phyloP scores from a whole-genome alignment of 2,329 filamentous ascomycete species.

The Stachybotrys echinatus region DNA sequence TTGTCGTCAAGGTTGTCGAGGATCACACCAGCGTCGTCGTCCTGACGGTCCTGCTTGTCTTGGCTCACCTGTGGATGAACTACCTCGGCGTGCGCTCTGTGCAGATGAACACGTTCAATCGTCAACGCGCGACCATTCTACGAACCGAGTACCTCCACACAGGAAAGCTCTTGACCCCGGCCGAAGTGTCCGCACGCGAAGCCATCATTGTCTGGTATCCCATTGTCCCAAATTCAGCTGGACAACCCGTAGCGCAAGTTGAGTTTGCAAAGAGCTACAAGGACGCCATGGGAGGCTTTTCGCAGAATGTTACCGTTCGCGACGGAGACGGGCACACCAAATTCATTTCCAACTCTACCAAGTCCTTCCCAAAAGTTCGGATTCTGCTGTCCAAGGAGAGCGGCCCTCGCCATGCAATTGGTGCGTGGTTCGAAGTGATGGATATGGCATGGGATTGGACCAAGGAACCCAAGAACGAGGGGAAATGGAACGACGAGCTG shows the following conservation, averaged over 20 bases:
- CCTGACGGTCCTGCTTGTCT: slow-evolving; percentile 65
- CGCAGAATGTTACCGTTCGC: slow-evolving; percentile 16
- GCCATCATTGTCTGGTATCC: slow-evolving; percentile 50
- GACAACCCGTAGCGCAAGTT: slow-evolving; percentile 24
- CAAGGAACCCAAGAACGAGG: not conserved
- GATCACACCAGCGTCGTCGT: slow-evolving; percentile 68
- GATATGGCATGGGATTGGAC: slow-evolving; percentile 10
- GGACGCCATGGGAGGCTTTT: slow-evolving; percentile 21
- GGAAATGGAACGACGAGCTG: not conserved
- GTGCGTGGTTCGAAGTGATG: not conserved
- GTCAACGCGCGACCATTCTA: slow-evolving; percentile 78
- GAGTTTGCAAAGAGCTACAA: slow-evolving; percentile 37
- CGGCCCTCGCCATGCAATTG: not conserved
- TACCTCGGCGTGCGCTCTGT: slow-evolving; percentile 81
- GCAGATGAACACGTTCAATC: slow-evolving; percentile 76
- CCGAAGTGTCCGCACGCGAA: slow-evolving; percentile 60
- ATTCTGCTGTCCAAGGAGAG: slow-evolving; percentile 20
- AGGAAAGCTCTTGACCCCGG: slow-evolving; percentile 53
- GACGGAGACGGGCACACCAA: slow-evolving; percentile 22
- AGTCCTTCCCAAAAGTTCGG: slow-evolving; percentile 15
- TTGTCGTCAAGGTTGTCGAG: slow-evolving; percentile 73
- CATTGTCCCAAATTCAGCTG: slow-evolving; percentile 19
- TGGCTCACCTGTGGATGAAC: slow-evolving; percentile 77
- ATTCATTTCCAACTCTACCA: slow-evolving; percentile 15
- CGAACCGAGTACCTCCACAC: slow-evolving; percentile 53